A percentile compares a stretch with the other conserved stretches of the same genome.
These are phyloP conservation scores for Ogataea thermomethanolica DNA, from an alignment of 805 yeast species.

Conservation along the genomic window DNA sequence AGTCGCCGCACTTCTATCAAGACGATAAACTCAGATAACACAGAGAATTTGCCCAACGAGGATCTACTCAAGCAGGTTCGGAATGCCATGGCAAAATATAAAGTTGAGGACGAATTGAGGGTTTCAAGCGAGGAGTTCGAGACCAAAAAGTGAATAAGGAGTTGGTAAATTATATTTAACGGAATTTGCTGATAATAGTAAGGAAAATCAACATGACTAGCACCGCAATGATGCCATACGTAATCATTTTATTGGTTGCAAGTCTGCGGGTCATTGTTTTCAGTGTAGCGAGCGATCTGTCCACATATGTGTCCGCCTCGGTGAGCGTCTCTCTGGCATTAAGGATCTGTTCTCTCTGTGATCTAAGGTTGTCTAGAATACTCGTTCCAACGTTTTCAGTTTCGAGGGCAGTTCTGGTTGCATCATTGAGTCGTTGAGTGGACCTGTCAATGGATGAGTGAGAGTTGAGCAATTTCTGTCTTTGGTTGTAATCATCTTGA, in stretches of 20 bases:
- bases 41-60: slow-evolving; percentile 19
- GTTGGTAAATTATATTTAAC: slow-evolving; percentile 33
- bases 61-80: slow-evolving; percentile 41
- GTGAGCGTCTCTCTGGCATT: slow-evolving; percentile 81
- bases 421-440: slow-evolving; percentile 77
- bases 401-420: slow-evolving; percentile 86
- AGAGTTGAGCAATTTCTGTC: slow-evolving; percentile 74
- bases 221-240: slow-evolving; percentile 88
- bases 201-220: slow-evolving; percentile 75
- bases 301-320: slow-evolving; percentile 92
- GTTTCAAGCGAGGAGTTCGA: slow-evolving; percentile 58
- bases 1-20: slow-evolving; percentile 30
- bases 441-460: slow-evolving; percentile 80
- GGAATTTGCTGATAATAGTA: slow-evolving; percentile 80
- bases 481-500: slow-evolving; percentile 53
- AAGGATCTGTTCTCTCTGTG: slow-evolving; percentile 88
- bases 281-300: slow-evolving; percentile 79
- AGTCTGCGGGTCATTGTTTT: slow-evolving; percentile 89
- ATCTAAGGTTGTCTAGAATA: slow-evolving; percentile 80
- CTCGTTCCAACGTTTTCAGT: slow-evolving; percentile 91
- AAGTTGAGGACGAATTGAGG: slow-evolving; percentile 37
- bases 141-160: slow-evolving; percentile 31
- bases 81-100: slow-evolving; percentile 38
- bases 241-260: slow-evolving; percentile 86
- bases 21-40: slow-evolving; percentile 23